Conservation (phyloP, 2,329 filamentous ascomycete genomes). For the Colletotrichum scovillei region DNA sequence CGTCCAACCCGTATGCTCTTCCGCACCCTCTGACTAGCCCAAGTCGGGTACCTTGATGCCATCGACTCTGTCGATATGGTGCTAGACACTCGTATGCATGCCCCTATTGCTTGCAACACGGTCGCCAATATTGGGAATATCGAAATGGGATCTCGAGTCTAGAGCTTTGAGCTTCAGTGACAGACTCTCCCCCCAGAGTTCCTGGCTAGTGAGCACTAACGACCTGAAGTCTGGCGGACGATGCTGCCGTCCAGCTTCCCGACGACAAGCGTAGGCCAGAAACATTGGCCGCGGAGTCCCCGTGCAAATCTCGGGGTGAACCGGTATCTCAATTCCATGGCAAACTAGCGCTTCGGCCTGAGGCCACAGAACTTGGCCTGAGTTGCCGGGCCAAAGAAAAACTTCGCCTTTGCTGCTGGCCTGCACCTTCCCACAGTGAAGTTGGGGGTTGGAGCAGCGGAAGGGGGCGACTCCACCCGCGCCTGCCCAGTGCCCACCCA, state of each 20-base stretch:
- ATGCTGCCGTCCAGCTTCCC: background rate
- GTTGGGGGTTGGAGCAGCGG: constrained; percentile 32
- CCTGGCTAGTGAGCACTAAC: constrained; percentile 1
- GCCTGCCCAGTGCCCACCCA: constrained; percentile 1
- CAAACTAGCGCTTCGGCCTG: constrained; percentile 35
- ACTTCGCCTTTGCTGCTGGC: background rate
- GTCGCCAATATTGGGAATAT: background rate
- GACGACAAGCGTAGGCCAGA: background rate
- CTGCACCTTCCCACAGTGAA: constrained; percentile 28
- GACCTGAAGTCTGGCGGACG: background rate
- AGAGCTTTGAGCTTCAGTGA: background rate
- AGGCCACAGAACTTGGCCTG: constrained; percentile 29
- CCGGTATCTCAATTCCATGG: constrained; percentile 37
- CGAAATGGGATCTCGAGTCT: background rate
- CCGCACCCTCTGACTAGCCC: constrained; percentile 14
- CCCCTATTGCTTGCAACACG: background rate
- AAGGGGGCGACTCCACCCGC: constrained; percentile 22
- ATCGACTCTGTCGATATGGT: background rate
- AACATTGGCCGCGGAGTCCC: constrained; percentile 29
- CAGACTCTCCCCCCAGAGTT: background rate
- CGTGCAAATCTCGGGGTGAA: constrained; percentile 39
- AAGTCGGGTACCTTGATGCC: constrained; percentile 21
- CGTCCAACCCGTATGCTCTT: background rate
- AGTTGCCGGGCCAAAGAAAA: constrained; percentile 24
- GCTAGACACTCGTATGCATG: background rate